These are phyloP conservation scores for Trichoderma gracile DNA, from an alignment of 2,329 filamentous ascomycete species.

Conservation along the genomic window DNA sequence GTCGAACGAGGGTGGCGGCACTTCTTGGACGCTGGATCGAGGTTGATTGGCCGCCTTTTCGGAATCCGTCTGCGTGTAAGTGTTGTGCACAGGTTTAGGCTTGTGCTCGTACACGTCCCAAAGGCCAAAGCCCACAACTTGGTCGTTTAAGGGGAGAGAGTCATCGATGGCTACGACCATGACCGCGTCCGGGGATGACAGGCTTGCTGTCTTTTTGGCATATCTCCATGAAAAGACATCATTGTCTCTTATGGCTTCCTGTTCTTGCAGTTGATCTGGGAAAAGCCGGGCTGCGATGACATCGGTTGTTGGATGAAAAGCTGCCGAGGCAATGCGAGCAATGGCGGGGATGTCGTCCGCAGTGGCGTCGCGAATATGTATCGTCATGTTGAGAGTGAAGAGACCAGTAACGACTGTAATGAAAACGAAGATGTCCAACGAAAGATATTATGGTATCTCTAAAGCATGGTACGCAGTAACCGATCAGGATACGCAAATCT, in stretches of 20 bases:
- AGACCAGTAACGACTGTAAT: neutral
- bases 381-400: slow-evolving; percentile 29
- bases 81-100: no score
- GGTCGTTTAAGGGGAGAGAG: neutral
- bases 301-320: slow-evolving; percentile 31
- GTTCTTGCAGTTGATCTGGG: slow-evolving; percentile 26
- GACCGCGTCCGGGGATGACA: slow-evolving; percentile 24
- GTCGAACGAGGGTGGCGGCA: slow-evolving; percentile 25
- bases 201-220: slow-evolving; percentile 25
- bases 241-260: slow-evolving; percentile 1
- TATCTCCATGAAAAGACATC: slow-evolving; percentile 26
- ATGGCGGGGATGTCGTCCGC: slow-evolving; percentile 33
- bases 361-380: slow-evolving; percentile 32
- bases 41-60: slow-evolving; percentile 19
- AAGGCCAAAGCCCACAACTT: slow-evolving; percentile 30
- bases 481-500: neutral
- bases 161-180: slow-evolving; percentile 30
- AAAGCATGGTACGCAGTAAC: no score
- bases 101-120: slow-evolving; percentile 26
- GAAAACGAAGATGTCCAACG: neutral
- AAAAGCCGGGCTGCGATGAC: slow-evolving; percentile 27
- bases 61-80: neutral
- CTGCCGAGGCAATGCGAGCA: slow-evolving; percentile 31
- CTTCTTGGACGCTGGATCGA: slow-evolving; percentile 5
- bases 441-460: neutral